Conservation (phyloP, 768 basidiomycete species). For the Boletus rufocinnamomeus region DNA sequence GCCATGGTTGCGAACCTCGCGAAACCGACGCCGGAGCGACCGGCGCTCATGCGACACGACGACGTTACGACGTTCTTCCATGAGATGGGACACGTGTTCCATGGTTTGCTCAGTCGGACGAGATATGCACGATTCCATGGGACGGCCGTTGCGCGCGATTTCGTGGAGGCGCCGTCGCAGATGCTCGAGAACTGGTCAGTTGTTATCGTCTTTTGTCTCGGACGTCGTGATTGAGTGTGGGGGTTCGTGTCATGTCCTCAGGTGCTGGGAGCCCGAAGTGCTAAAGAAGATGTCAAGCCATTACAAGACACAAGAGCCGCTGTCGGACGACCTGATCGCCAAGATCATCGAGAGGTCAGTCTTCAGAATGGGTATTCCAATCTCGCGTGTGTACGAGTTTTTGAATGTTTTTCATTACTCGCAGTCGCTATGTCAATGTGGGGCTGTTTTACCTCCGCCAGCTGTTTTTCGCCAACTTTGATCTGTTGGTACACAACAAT, state of each 20-base stretch:
- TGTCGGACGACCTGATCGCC: constrained; percentile 67
- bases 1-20: constrained; percentile 93
- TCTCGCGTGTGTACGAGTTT: neutral
- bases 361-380: neutral
- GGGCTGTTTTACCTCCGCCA: constrained; percentile 73
- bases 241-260: constrained; percentile 15
- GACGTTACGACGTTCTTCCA: constrained; percentile 93
- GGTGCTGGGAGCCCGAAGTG: constrained; percentile 83
- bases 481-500: constrained; percentile 28
- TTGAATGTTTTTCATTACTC: neutral
- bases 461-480: constrained; percentile 65
- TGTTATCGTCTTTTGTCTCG: neutral
- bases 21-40: constrained; percentile 77
- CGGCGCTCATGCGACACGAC: constrained; percentile 84
- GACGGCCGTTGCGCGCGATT: constrained; percentile 76
- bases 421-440: constrained; percentile 74
- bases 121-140: constrained; percentile 81
- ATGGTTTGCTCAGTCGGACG: constrained; percentile 68
- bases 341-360: constrained; percentile 76
- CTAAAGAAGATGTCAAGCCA: constrained; percentile 78
- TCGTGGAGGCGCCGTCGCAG: constrained; percentile 89
- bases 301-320: constrained; percentile 69
- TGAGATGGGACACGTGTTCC: constrained; percentile 82
- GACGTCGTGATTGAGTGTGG: neutral
- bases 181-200: constrained; percentile 88